Evolutionary conservation across 2,329 filamentous ascomycete genomes (phyloP).

Genomic region (Penicillium freii): DNA sequence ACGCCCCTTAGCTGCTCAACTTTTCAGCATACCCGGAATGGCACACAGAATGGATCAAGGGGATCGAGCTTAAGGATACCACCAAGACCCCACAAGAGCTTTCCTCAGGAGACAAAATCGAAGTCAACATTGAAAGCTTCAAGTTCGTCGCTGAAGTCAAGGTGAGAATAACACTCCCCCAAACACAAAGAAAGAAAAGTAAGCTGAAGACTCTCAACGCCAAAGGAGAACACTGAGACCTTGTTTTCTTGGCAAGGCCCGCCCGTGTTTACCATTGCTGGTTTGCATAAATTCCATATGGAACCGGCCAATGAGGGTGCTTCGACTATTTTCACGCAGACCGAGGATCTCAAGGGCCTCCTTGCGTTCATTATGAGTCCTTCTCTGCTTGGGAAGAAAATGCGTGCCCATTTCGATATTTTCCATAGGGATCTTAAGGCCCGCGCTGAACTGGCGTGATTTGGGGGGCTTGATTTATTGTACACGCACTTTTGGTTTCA

Average conservation of each 20-base stretch:
- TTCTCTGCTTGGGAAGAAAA: constrained; percentile 23
- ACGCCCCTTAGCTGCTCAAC: constrained; percentile 21
- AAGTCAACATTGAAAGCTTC: constrained; percentile 19
- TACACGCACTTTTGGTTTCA: background rate
- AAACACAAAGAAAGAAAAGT: background rate
- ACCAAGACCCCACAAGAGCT: constrained; percentile 15
- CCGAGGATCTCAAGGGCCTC: constrained; percentile 22
- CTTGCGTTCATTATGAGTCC: constrained; percentile 25
- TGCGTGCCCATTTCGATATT: constrained; percentile 20
- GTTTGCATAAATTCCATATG: constrained; percentile 26
- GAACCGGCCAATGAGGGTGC: constrained; percentile 22
- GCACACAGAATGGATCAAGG: constrained; percentile 27
- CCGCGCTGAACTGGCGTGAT: constrained; percentile 17
- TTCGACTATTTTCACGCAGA: constrained; percentile 27
- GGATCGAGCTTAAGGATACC: constrained; percentile 17
- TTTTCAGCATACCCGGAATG: constrained; percentile 27
- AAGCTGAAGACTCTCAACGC: background rate
- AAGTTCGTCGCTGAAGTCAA: constrained; percentile 21
- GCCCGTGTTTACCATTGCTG: constrained; percentile 27
- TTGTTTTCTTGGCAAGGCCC: constrained; percentile 31
- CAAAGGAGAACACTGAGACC: constrained; percentile 24
- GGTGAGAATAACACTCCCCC: constrained; percentile 8
- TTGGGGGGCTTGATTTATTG: background rate
- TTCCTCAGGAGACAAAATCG: constrained; percentile 13
- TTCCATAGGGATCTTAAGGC: constrained; percentile 27